These are phyloP conservation scores for Rhodosporidiobolus odoratus DNA, from an alignment of 768 basidiomycete genomes.

Conservation along the genomic window DNA sequence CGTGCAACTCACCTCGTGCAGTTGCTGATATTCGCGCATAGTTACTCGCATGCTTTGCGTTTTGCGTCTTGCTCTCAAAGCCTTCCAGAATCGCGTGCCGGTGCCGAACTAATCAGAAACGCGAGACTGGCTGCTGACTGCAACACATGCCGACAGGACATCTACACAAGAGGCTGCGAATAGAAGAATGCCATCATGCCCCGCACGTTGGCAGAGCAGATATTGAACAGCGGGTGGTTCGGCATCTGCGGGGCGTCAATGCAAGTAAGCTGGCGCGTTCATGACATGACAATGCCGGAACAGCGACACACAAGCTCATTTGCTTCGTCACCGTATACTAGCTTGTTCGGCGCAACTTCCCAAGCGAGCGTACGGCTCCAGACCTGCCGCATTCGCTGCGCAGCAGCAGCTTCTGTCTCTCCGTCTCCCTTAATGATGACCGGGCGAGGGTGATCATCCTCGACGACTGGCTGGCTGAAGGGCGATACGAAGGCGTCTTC, in stretches of 20 bases:
- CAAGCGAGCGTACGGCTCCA: conserved; percentile 61
- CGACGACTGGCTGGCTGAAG: conserved; percentile 3
- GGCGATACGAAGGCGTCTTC: conserved; percentile 30
- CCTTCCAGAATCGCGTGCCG: too few relatives aligned
- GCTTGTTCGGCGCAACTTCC: conserved; percentile 60
- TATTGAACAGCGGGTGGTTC: conserved; percentile 39
- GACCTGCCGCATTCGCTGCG: conserved; percentile 50
- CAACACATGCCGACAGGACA: neutral
- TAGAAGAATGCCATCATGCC: conserved; percentile 32
- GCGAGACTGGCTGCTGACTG: neutral
- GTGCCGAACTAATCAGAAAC: too few relatives aligned
- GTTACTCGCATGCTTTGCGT: too few relatives aligned
- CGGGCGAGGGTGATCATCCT: neutral
- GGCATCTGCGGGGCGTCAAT: conserved; percentile 1
- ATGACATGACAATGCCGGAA: too few relatives aligned
- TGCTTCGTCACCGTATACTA: conserved; percentile 54
- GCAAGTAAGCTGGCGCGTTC: neutral
- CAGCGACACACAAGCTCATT: conserved; percentile 44
- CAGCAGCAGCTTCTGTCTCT: conserved; percentile 45
- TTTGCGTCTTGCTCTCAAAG: too few relatives aligned
- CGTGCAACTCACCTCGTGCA: neutral
- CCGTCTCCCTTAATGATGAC: conserved; percentile 16
- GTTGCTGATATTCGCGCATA: too few relatives aligned
- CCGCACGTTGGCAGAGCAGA: neutral
- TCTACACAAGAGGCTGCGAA: conserved; percentile 1